A percentile compares a stretch with the other conserved stretches of the same genome.
phyloP scores from a whole-genome alignment of 2,329 filamentous ascomycete genomes.

The Aspergillus caelatus region DNA sequence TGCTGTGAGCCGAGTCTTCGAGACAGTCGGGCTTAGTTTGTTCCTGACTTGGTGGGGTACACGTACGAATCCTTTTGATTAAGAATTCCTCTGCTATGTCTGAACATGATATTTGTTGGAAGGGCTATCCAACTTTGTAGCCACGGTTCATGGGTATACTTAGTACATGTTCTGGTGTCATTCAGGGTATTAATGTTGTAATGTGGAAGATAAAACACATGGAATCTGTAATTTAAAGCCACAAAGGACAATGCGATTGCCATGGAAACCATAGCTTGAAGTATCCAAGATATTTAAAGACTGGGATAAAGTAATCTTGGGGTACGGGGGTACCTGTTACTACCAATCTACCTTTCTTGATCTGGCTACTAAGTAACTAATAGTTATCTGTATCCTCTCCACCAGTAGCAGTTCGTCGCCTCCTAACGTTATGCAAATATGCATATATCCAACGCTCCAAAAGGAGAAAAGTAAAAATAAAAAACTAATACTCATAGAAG shows the following conservation, averaged over 20 bases:
- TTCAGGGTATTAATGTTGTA: background rate
- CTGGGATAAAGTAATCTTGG: background rate
- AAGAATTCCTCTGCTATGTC: slow-evolving; percentile 39
- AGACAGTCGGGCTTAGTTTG: slow-evolving; percentile 88
- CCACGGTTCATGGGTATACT: background rate
- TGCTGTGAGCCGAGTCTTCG: slow-evolving; percentile 79
- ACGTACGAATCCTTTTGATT: slow-evolving; percentile 88
- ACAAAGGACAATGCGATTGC: background rate
- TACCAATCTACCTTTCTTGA: too few relatives aligned
- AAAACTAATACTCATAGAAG: background rate
- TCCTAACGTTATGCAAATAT: background rate
- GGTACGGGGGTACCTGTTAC: too few relatives aligned
- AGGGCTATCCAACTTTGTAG: background rate
- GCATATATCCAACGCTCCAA: background rate
- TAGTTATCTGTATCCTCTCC: background rate
- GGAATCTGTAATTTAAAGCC: background rate
- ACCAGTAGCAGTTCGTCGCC: background rate
- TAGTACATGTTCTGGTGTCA: background rate
- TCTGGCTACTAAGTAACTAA: background rate
- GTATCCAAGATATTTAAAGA: background rate
- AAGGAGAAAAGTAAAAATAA: background rate
- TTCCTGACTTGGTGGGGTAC: slow-evolving; percentile 99
- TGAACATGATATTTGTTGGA: background rate
- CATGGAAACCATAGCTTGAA: background rate
- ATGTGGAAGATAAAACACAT: background rate